phyloP scores from a whole-genome alignment of 768 basidiomycete species.

The Trametes meyenii region DNA sequence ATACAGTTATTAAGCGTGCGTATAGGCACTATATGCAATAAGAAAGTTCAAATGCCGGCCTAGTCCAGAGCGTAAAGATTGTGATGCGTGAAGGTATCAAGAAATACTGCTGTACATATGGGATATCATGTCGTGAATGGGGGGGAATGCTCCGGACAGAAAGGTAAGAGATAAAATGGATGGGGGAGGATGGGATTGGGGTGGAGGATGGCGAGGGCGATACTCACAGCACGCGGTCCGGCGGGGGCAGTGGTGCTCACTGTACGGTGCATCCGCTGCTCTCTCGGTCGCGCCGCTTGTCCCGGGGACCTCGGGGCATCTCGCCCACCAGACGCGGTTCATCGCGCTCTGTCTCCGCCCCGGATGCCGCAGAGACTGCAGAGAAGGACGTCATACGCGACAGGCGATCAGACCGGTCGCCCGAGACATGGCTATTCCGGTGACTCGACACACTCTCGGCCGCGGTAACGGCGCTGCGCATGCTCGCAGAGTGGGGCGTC shows the following conservation, averaged over 20 bases:
- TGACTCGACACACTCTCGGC: conserved; percentile 47
- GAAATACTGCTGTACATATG: conserved; percentile 21
- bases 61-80: conserved; percentile 23
- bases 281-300: conserved; percentile 39
- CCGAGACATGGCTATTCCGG: conserved; percentile 20
- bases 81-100: conserved; percentile 22
- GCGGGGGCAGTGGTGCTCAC: conserved; percentile 27
- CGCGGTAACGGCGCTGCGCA: conserved; percentile 59
- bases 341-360: conserved; percentile 30
- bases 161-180: no score
- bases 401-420: conserved; percentile 36
- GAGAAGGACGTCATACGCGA: conserved; percentile 41
- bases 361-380: conserved; percentile 32
- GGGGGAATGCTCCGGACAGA: neutral
- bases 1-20: conserved; percentile 20
- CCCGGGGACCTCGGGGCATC: conserved; percentile 36
- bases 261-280: conserved; percentile 52
- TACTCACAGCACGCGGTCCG: neutral
- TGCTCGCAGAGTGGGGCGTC: conserved; percentile 51
- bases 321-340: conserved; percentile 41
- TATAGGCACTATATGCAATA: conserved; percentile 23
- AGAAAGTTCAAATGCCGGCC: conserved; percentile 21
- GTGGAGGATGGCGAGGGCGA: neutral
- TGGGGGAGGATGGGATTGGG: neutral
- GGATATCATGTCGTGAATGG: conserved; percentile 26